Evolutionary conservation across 2,329 filamentous ascomycete genomes (phyloP), one percentile per base, ranked within the genome.

Genomic region (Colletotrichum theobromicola): DNA sequence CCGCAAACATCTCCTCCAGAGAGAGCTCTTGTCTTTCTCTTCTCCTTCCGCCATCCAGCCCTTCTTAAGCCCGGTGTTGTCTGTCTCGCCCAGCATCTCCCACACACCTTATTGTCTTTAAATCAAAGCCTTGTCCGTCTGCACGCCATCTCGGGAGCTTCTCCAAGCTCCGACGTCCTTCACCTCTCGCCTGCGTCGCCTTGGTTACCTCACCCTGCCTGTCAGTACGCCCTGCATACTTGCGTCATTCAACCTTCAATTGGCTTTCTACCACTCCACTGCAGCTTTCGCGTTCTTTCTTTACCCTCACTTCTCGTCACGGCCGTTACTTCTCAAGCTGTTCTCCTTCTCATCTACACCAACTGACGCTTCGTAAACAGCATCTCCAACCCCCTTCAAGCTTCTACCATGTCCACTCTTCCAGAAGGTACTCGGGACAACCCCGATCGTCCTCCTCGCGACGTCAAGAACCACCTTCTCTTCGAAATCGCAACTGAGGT

Each of bases 401-500:
- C 30, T 50, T 18, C 26, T 63, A 63, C 28, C 57, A 75, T 75
- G 72, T 57, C 64, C 28, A 62, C 72, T 35, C 50, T 74, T 32
- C 73, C 63, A 34, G 64, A 73, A 65, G 70, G 73, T 18, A 62
- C 34, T 21, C 64, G 73, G 73, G 70, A 75, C 70, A 75, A 73
- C 58, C 18, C 37, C 58, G 70, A 75, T 26, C 64, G 73, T 34
- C 70, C 73, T 63, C 83, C 85, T 77, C 89, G 90, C 79, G 96
- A 98, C 86, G 94, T 98, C 81, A 95, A 94, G 87, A 97, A 98
- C 85, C 97, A 98, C 87, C 89, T 97, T 81, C 94, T 99, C 79
- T 99, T 99, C 83, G 97, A 99, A 87, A 90, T 98, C 81, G 95
- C 97, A 75, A 98, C 97, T 26, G 97, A 99, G 84, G 97, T 98